Evolutionary conservation across 352 stramenopile species (phyloP).

Genomic region (Pythium phragmitis): DNA sequence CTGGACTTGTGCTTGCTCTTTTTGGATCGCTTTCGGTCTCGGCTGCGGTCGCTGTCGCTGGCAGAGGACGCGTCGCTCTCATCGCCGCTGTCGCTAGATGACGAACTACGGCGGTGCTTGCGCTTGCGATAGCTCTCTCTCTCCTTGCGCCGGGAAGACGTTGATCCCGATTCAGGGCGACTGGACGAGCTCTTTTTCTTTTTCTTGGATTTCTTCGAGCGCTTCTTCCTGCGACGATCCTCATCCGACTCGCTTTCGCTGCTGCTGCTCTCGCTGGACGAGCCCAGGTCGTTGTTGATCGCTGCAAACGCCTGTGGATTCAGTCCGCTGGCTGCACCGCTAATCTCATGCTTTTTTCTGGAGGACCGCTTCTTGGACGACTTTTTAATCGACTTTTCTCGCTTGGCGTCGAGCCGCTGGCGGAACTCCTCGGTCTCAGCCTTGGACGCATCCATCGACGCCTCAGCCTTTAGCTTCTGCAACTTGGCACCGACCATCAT

Average conservation of each 20-base stretch:
- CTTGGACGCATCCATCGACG: conserved; percentile 36
- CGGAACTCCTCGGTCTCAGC: conserved; percentile 53
- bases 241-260: conserved; percentile 31
- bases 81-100: conserved; percentile 18
- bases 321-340: conserved; percentile 40
- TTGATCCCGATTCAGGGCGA: conserved; percentile 12
- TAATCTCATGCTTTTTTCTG: conserved; percentile 28
- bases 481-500: conserved; percentile 65
- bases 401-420: conserved; percentile 61
- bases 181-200: conserved; percentile 38
- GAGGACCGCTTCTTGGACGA: conserved; percentile 38
- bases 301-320: conserved; percentile 74
- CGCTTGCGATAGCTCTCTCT: conserved; percentile 26
- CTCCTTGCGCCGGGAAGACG: conserved; percentile 21
- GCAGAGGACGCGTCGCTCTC: conserved; percentile 21
- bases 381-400: conserved; percentile 61
- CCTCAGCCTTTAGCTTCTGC: conserved; percentile 68
- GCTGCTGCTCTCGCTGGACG: conserved; percentile 24
- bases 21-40: conserved; percentile 22
- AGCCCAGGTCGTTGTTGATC: conserved; percentile 39
- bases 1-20: conserved; percentile 29
- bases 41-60: conserved; percentile 24
- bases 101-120: conserved; percentile 19
- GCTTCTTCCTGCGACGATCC: conserved; percentile 25
- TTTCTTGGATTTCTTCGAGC: conserved; percentile 40